Evolutionary conservation across 768 basidiomycete genomes (phyloP).

Genomic region (Rhodocollybia butyracea): DNA sequence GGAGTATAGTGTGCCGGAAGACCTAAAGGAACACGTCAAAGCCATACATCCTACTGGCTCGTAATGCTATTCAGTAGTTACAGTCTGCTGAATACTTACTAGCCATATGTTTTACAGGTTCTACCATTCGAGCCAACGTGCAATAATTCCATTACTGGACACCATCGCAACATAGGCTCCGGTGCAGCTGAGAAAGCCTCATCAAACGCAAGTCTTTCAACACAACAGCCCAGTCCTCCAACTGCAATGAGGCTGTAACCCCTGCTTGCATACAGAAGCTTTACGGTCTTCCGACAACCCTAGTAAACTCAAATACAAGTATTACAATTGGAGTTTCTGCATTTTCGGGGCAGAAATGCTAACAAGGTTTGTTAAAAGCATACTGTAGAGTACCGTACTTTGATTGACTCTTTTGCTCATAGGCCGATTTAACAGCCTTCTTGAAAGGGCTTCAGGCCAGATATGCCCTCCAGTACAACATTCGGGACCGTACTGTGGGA

Average conservation of each 20-base stretch:
- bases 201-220: not conserved
- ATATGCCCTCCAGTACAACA: conserved; percentile 20
- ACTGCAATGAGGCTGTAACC: conserved; percentile 17
- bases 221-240: not conserved
- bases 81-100: too few relatives aligned
- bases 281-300: conserved; percentile 22
- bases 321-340: conserved; percentile 17
- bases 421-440: conserved; percentile 21
- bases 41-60: conserved; percentile 33
- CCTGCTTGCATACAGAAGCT: conserved; percentile 23
- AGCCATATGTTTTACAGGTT: too few relatives aligned
- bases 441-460: conserved; percentile 20
- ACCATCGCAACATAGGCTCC: too few relatives aligned
- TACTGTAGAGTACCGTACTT: too few relatives aligned
- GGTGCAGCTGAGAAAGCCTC: not conserved
- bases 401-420: not conserved
- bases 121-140: too few relatives aligned
- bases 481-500: conserved; percentile 23
- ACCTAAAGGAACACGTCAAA: conserved; percentile 25
- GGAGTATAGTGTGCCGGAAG: conserved; percentile 30
- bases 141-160: too few relatives aligned
- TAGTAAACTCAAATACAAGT: conserved; percentile 18
- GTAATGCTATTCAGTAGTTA: too few relatives aligned
- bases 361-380: too few relatives aligned
- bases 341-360: conserved; percentile 15